A percentile compares a stretch with the other conserved stretches of the same genome.
phyloP scores from a whole-genome alignment of 306 rosid species.

The Citrullus amarus region DNA sequence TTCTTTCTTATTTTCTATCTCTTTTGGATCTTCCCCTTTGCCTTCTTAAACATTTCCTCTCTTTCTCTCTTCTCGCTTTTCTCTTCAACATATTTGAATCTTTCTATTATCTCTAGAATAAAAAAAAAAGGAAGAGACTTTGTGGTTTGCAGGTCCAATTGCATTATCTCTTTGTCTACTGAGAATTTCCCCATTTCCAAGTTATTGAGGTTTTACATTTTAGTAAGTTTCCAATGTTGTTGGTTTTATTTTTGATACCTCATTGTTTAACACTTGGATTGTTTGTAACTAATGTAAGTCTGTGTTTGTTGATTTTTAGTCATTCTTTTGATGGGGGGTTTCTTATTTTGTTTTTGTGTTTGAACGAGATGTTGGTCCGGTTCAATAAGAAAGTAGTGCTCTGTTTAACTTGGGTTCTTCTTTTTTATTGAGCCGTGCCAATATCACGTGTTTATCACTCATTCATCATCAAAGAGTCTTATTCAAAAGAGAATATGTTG shows the following conservation, averaged over 20 bases:
- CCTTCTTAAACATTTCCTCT: conserved; percentile 1
- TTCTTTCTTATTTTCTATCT: conserved; percentile 14
- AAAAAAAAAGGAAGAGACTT: neutral
- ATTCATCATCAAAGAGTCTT: neutral
- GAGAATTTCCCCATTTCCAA: conserved; percentile 10
- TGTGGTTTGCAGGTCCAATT: neutral
- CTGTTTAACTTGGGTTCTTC: conserved; percentile 22
- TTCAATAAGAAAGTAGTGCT: conserved; percentile 82
- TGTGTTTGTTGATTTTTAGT: neutral
- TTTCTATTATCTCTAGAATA: neutral
- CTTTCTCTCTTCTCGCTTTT: neutral
- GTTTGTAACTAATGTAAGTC: neutral
- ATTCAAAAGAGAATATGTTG: neutral
- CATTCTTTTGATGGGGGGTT: neutral
- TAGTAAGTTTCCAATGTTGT: neutral
- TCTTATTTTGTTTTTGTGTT: conserved; percentile 6
- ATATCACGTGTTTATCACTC: conserved; percentile 58
- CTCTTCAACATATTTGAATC: neutral
- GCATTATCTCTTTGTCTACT: neutral
- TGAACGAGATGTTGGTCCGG: conserved; percentile 96
- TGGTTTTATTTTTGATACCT: neutral
- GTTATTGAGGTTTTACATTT: neutral
- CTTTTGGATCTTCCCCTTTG: conserved; percentile 17
- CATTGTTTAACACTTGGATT: neutral
- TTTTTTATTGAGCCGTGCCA: conserved; percentile 99